Evolutionary conservation across 768 basidiomycete species (phyloP).

Genomic region (Clitopilus passeckerianus): DNA sequence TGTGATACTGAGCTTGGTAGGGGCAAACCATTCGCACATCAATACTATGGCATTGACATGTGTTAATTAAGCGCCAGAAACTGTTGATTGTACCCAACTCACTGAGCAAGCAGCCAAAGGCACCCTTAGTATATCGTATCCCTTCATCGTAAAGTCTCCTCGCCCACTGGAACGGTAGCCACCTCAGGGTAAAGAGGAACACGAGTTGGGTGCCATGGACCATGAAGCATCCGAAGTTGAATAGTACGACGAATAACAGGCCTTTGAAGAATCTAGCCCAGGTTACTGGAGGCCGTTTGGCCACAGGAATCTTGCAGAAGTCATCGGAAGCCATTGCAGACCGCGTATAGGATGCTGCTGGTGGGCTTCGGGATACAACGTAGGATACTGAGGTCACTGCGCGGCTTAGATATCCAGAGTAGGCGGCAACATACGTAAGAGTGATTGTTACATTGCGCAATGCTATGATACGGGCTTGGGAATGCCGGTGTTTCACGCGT

Average conservation of each 20-base stretch:
- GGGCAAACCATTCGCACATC: constrained; percentile 80
- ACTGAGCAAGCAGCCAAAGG: constrained; percentile 76
- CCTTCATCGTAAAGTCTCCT: constrained; percentile 59
- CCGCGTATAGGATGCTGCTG: not conserved
- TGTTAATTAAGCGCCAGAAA: not conserved
- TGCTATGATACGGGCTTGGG: not conserved
- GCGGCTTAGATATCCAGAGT: not conserved
- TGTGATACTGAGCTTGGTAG: constrained; percentile 65
- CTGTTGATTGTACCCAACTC: constrained; percentile 19
- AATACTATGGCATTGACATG: constrained; percentile 42
- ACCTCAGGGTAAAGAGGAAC: constrained; percentile 59
- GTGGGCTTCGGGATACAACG: too few relatives aligned
- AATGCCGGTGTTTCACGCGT: not conserved
- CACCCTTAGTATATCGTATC: constrained; percentile 77
- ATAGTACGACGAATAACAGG: constrained; percentile 49
- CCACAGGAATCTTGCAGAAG: constrained; percentile 45
- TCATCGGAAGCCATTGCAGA: constrained; percentile 15
- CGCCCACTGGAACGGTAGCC: constrained; percentile 57
- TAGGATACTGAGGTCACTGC: not conserved
- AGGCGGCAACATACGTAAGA: not conserved
- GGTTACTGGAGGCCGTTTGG: constrained; percentile 43
- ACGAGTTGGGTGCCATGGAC: constrained; percentile 72
- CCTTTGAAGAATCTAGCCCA: constrained; percentile 49
- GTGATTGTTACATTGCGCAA: too few relatives aligned
- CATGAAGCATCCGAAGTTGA: constrained; percentile 61